Percentiles rank a stretch among this genome's conserved stretches.
Evolutionary conservation across 768 basidiomycete species (phyloP).

Genomic region (Tulasnella sp.): DNA sequence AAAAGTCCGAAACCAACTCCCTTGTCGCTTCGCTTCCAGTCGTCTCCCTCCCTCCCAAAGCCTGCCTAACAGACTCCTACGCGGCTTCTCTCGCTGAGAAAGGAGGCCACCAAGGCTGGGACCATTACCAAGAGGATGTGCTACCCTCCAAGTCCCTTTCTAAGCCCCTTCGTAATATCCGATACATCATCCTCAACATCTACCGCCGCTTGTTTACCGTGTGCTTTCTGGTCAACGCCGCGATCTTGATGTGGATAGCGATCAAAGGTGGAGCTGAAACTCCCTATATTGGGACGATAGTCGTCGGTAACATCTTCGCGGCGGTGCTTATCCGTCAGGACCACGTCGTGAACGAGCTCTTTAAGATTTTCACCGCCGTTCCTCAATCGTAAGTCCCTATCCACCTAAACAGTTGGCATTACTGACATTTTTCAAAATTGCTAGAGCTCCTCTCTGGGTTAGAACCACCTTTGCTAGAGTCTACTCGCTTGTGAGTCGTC

Average conservation of each 20-base stretch:
- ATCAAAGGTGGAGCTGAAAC: neutral
- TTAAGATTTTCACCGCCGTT: conserved; percentile 2
- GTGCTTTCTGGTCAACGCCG: conserved; percentile 40
- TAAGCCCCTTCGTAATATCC: conserved; percentile 28
- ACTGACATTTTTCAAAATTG: neutral
- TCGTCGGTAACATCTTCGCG: conserved; percentile 10
- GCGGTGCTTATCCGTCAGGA: conserved; percentile 12
- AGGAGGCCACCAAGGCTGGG: conserved; percentile 26
- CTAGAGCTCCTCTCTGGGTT: neutral
- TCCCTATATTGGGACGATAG: neutral
- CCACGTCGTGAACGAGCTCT: conserved; percentile 10
- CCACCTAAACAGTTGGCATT: neutral
- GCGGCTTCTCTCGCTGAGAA: neutral
- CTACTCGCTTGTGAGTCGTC: neutral
- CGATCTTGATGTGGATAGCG: conserved; percentile 29
- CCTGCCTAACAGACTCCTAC: neutral
- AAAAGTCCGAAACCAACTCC: neutral
- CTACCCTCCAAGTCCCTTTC: conserved; percentile 35
- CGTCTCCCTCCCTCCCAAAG: neutral
- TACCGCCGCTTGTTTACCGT: conserved; percentile 46
- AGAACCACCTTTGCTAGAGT: conserved; percentile 1
- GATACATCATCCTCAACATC: conserved; percentile 42
- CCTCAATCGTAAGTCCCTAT: conserved; percentile 4
- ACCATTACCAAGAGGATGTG: conserved; percentile 39
- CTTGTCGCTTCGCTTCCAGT: neutral